phyloP scores from a whole-genome alignment of 305 asterid species.

The Coffea humblotiana region DNA sequence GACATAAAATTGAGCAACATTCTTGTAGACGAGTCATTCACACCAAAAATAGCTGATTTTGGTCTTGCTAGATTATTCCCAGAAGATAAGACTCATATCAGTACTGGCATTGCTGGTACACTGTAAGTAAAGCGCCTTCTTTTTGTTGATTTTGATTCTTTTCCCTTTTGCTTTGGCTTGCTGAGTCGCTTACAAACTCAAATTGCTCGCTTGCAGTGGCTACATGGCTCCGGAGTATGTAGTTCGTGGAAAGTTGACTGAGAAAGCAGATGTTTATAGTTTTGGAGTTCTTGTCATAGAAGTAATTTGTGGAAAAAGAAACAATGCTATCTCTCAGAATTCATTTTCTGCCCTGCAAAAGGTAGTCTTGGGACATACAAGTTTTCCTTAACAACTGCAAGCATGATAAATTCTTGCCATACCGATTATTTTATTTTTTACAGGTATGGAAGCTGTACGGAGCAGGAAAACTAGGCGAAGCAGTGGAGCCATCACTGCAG shows the following conservation, averaged over 20 bases:
- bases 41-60: constrained; percentile 69
- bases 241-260: constrained; percentile 55
- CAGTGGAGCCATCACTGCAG: constrained; percentile 43
- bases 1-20: constrained; percentile 67
- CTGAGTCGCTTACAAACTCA: not conserved
- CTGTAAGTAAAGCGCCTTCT: constrained; percentile 41
- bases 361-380: constrained; percentile 27
- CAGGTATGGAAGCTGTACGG: constrained; percentile 51
- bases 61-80: constrained; percentile 66
- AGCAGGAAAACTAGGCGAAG: constrained; percentile 34
- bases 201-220: constrained; percentile 36
- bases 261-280: constrained; percentile 64
- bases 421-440: not conserved
- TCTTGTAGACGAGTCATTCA: constrained; percentile 52
- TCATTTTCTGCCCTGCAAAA: constrained; percentile 44
- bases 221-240: constrained; percentile 77
- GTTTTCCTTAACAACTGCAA: not conserved
- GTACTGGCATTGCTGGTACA: constrained; percentile 70
- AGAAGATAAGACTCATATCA: constrained; percentile 50
- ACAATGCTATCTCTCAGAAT: constrained; percentile 34
- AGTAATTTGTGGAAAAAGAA: constrained; percentile 44
- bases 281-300: constrained; percentile 61
- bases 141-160: not conserved
- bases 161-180: not conserved
- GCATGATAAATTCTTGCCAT: constrained; percentile 1